phyloP scores from a whole-genome alignment of 306 rosid species.

The Inga oerstediana region DNA sequence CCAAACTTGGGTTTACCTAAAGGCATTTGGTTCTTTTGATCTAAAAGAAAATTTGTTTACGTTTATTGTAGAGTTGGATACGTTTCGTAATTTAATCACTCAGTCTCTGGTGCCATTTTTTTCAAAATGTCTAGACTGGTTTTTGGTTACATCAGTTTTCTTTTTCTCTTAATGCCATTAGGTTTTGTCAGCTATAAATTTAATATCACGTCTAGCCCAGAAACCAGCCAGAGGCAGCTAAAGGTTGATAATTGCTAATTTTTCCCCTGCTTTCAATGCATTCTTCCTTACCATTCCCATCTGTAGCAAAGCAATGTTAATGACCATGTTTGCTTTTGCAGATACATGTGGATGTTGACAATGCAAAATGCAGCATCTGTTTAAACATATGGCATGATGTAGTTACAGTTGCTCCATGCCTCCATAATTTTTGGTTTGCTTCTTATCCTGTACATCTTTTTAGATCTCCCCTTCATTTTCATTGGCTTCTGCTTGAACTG shows the following conservation, averaged over 20 bases:
- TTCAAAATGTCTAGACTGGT: conserved; percentile 24
- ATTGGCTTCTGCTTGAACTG: conserved; percentile 34
- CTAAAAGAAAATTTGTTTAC: not conserved
- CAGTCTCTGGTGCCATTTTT: conserved; percentile 25
- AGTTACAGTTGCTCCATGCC: conserved; percentile 91
- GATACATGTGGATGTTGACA: conserved; percentile 74
- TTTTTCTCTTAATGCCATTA: conserved; percentile 34
- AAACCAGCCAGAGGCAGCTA: conserved; percentile 51
- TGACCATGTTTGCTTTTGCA: conserved; percentile 43
- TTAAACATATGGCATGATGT: conserved; percentile 91
- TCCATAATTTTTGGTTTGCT: conserved; percentile 86
- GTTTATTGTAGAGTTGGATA: conserved; percentile 8
- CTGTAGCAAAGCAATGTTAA: conserved; percentile 19
- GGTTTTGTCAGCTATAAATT: conserved; percentile 72
- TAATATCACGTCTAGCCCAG: conserved; percentile 53
- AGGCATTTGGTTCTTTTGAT: conserved; percentile 26
- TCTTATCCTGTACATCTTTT: conserved; percentile 7
- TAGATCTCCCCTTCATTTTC: conserved; percentile 26
- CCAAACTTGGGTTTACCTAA: conserved; percentile 13
- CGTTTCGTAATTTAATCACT: conserved; percentile 15
- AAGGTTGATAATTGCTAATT: conserved; percentile 44
- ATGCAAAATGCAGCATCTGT: conserved; percentile 95
- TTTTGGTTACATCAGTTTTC: conserved; percentile 19
- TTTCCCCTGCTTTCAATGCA: conserved; percentile 4
- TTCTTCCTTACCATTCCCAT: conserved; percentile 22